Evolutionary conservation across 2,329 filamentous ascomycete genomes (phyloP).

Genomic region (Fusarium proliferatum): DNA sequence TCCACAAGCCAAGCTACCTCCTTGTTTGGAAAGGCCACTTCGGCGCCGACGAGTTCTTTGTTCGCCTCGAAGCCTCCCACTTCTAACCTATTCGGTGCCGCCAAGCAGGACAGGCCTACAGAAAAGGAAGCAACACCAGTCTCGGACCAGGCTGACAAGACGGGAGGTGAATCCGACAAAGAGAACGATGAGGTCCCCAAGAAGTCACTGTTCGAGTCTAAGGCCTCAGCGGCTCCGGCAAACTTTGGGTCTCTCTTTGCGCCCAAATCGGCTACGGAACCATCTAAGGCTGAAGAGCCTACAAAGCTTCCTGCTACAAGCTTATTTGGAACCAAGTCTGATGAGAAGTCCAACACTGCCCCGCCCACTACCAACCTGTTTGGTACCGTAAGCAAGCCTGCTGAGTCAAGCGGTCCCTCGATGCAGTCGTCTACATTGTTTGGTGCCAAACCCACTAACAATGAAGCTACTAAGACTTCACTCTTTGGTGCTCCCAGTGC

Average conservation of each 20-base stretch:
- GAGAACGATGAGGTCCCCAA: constrained; percentile 55
- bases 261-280: constrained; percentile 47
- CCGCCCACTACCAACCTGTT: constrained; percentile 51
- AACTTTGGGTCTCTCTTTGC: constrained; percentile 48
- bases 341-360: constrained; percentile 44
- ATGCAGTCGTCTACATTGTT: constrained; percentile 51
- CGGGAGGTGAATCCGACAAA: constrained; percentile 57
- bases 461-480: constrained; percentile 39
- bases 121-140: constrained; percentile 44
- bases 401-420: constrained; percentile 44
- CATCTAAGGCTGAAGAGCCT: constrained; percentile 44
- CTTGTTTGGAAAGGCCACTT: constrained; percentile 48
- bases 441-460: constrained; percentile 45
- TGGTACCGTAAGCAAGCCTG: constrained; percentile 49
- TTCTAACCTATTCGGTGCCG: constrained; percentile 52
- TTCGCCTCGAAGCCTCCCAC: constrained; percentile 53
- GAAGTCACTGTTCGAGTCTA: constrained; percentile 49
- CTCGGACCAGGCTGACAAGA: constrained; percentile 47
- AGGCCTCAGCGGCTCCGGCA: constrained; percentile 47
- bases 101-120: constrained; percentile 47
- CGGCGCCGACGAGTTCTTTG: constrained; percentile 47
- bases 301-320: constrained; percentile 42
- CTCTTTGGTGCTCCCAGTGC: constrained; percentile 48
- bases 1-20: constrained; percentile 45
- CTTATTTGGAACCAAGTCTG: constrained; percentile 54